Evolutionary conservation across 805 yeast species (phyloP), one percentile per base, ranked within the genome.

Genomic region (Barnettozyma sp.): DNA sequence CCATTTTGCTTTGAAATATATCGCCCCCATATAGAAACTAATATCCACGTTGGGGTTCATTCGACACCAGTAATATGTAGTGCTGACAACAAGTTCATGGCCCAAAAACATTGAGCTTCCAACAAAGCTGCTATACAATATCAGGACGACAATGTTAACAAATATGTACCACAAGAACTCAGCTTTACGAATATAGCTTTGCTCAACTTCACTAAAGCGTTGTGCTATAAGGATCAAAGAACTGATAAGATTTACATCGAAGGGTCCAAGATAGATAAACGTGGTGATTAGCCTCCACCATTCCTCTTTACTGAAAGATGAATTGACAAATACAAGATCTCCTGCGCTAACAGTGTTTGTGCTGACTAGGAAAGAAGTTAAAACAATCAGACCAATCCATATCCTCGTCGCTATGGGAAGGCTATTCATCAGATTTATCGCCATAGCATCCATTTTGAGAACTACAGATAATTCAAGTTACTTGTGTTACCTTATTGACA

Each of bases 381-480:
- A 22, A 4, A 45, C 7, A 6, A 42, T 27, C 2, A 41, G 33
- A 1, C 35, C 33, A 2, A 36, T 21, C 55, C 54, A 50, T 13
- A 36, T 16, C 26, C 46, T 39, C 2, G 56, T 52, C 3, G 44
- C 45, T 5, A 38, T 15, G 5, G 56, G 55, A 17, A 47, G 23
- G 8, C 33, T 38, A 2, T 17, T 34, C 6, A 38, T 34, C 45
- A 47, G 42, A 7, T 48, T 45, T 17, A 46, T 14, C 2, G 41
- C 38, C 13, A 49, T 40, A 15, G 51, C 41, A 12, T 51, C 56
- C 56, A 51, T 51, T 21, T n/a, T n/a, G n/a, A n/a, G n/a, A n/a
- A n/a, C n/a, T n/a, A n/a, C n/a, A n/a, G n/a, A n/a, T n/a, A n/a
- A n/a, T n/a, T n/a, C n/a, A n/a, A n/a, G n/a, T n/a, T n/a, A n/a